phyloP scores from a whole-genome alignment of 176 grass and related monocot genomes.

The Oryza rufipogon region DNA sequence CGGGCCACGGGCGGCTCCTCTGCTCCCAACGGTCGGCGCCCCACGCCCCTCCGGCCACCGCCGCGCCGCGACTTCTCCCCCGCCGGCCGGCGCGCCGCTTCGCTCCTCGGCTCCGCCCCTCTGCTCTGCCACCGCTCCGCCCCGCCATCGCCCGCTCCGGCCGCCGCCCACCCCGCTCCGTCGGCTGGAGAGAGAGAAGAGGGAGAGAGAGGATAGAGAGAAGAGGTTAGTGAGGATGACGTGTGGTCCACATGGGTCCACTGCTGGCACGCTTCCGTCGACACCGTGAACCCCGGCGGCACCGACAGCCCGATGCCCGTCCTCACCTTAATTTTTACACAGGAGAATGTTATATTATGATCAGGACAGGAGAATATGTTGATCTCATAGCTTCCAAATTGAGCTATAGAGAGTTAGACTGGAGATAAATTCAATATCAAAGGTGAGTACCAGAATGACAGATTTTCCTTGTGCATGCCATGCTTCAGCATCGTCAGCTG shows the following conservation, averaged over 20 bases:
- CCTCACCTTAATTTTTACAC: slow-evolving; percentile 66
- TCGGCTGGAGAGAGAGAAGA: too few relatives aligned
- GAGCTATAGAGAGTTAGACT: neutral
- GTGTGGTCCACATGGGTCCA: neutral
- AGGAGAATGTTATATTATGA: slow-evolving; percentile 12
- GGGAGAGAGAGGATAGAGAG: too few relatives aligned
- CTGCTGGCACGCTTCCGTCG: slow-evolving; percentile 91
- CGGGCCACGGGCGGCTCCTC: too few relatives aligned
- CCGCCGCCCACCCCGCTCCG: too few relatives aligned
- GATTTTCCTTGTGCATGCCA: slow-evolving; percentile 94
- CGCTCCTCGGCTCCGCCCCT: too few relatives aligned
- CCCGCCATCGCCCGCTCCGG: too few relatives aligned
- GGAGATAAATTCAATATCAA: slow-evolving; percentile 13
- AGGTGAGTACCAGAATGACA: slow-evolving; percentile 76
- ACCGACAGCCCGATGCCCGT: slow-evolving; percentile 97
- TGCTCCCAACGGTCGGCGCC: too few relatives aligned
- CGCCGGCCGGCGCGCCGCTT: too few relatives aligned
- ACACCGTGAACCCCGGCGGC: slow-evolving; percentile 96
- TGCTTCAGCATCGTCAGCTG: slow-evolving; percentile 88
- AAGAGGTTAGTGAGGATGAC: too few relatives aligned
- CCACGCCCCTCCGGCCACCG: too few relatives aligned
- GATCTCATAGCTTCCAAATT: neutral
- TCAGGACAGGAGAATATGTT: slow-evolving; percentile 42
- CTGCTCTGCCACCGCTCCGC: too few relatives aligned
- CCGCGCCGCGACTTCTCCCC: too few relatives aligned